Percentiles rank a stretch among this genome's conserved stretches.
phyloP scores from a whole-genome alignment of 1,284 basidiomycete genomes.

The Apiotrichum brassicae region DNA sequence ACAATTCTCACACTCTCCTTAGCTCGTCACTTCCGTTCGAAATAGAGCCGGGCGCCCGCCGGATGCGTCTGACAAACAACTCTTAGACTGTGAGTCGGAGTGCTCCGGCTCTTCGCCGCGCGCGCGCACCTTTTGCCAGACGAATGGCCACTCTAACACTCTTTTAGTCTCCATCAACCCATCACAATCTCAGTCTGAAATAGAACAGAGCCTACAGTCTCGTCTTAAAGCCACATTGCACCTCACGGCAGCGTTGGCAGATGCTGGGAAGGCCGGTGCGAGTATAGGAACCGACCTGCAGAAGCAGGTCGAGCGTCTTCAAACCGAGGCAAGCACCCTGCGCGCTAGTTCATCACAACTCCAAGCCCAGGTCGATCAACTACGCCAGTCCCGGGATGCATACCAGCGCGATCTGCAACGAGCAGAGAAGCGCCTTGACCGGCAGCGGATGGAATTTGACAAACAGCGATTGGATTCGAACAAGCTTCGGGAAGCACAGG shows the following conservation, averaged over 20 bases:
- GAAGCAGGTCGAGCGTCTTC: slow-evolving; percentile 18
- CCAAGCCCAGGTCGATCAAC: slow-evolving; percentile 55
- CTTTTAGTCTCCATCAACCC: slow-evolving; percentile 28
- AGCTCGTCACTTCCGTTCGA: slow-evolving; percentile 36
- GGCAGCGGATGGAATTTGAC: slow-evolving; percentile 59
- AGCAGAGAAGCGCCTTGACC: slow-evolving; percentile 66
- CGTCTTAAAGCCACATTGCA: slow-evolving; percentile 32
- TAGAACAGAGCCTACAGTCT: slow-evolving; percentile 27
- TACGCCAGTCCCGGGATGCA: slow-evolving; percentile 54
- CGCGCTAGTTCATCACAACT: slow-evolving; percentile 55
- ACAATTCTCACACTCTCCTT: slow-evolving; percentile 23
- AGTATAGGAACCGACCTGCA: slow-evolving; percentile 4
- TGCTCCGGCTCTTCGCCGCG: not conserved
- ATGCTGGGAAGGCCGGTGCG: slow-evolving; percentile 8
- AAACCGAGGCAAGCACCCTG: slow-evolving; percentile 38
- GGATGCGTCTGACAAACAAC: slow-evolving; percentile 12
- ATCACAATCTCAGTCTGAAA: slow-evolving; percentile 19
- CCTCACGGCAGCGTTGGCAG: slow-evolving; percentile 28
- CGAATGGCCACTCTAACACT: no score
- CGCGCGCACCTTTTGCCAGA: no score
- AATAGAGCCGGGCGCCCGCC: slow-evolving; percentile 22
- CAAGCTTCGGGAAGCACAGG: slow-evolving; percentile 7
- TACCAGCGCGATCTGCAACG: slow-evolving; percentile 57
- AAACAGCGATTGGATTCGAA: slow-evolving; percentile 50
- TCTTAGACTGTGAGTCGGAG: slow-evolving; percentile 13